A percentile compares a stretch with the other conserved stretches of the same genome.
Conservation (phyloP, 495 filamentous ascomycete species). For the Penicillium antarcticum region DNA sequence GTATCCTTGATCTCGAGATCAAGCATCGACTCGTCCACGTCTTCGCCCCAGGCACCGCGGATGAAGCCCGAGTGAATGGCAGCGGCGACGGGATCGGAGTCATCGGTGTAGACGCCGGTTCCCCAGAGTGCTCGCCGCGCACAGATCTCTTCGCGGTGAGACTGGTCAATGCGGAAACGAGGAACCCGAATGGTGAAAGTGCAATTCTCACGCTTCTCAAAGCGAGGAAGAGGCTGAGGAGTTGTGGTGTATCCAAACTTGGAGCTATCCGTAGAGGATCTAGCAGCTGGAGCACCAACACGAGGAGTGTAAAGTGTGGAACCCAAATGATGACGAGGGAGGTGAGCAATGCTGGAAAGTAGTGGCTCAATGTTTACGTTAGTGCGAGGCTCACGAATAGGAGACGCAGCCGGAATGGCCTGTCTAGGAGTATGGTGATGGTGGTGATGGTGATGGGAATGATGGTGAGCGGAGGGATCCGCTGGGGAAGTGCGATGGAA, state of each 20-base stretch:
- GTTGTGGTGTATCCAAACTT: constrained; percentile 67
- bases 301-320: constrained; percentile 57
- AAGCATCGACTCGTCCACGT: constrained; percentile 65
- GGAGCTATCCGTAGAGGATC: constrained; percentile 44
- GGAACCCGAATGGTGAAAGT: constrained; percentile 86
- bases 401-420: constrained; percentile 32
- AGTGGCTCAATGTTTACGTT: constrained; percentile 64
- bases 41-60: constrained; percentile 78
- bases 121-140: constrained; percentile 80
- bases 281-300: constrained; percentile 45
- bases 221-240: constrained; percentile 72
- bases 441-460: constrained; percentile 58
- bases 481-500: constrained; percentile 34
- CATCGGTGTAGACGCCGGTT: constrained; percentile 90
- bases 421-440: constrained; percentile 45
- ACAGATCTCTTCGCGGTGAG: constrained; percentile 77
- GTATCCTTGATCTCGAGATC: constrained; percentile 55
- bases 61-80: constrained; percentile 94
- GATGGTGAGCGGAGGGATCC: constrained; percentile 47
- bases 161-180: constrained; percentile 65
- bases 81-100: constrained; percentile 89
- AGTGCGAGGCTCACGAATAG: constrained; percentile 59
- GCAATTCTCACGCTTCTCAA: constrained; percentile 83
- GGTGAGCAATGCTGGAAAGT: constrained; percentile 62
- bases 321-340: constrained; percentile 78